Evolutionary conservation across 345 rosid genomes (phyloP).

Genomic region (Camelina sativa): DNA sequence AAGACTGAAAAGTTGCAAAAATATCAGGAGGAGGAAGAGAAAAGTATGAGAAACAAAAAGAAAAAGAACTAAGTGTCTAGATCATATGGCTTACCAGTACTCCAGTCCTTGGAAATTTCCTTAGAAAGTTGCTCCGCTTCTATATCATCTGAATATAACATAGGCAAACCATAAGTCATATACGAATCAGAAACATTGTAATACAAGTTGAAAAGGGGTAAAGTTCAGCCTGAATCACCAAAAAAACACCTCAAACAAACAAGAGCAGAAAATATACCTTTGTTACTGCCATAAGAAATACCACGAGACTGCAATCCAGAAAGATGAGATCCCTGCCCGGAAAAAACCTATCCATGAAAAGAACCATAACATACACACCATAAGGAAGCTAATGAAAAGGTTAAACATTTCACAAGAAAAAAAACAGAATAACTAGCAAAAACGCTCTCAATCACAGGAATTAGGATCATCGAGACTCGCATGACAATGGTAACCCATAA

Average conservation of each 20-base stretch:
- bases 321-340: slow-evolving; percentile 59
- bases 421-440: background rate
- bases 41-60: background rate
- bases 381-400: slow-evolving; percentile 15
- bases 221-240: slow-evolving; percentile 1
- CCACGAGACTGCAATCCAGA: slow-evolving; percentile 52
- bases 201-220: background rate
- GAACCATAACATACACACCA: slow-evolving; percentile 3
- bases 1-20: slow-evolving; percentile 60
- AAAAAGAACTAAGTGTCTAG: background rate
- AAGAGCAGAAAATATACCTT: slow-evolving; percentile 49
- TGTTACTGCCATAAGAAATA: slow-evolving; percentile 60
- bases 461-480: background rate
- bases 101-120: slow-evolving; percentile 99
- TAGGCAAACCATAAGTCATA: slow-evolving; percentile 4
- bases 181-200: background rate
- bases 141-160: slow-evolving; percentile 67
- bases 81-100: slow-evolving; percentile 57
- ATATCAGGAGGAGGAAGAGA: slow-evolving; percentile 27
- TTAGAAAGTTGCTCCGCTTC: slow-evolving; percentile 88
- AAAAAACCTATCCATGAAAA: slow-evolving; percentile 52
- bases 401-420: background rate
- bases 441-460: slow-evolving; percentile 6
- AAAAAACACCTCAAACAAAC: background rate
- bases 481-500: background rate